A percentile compares a stretch with the other conserved stretches of the same genome.
phyloP scores from a whole-genome alignment of 2,329 filamentous ascomycete species.

The Atkinsonella hypoxylon region DNA sequence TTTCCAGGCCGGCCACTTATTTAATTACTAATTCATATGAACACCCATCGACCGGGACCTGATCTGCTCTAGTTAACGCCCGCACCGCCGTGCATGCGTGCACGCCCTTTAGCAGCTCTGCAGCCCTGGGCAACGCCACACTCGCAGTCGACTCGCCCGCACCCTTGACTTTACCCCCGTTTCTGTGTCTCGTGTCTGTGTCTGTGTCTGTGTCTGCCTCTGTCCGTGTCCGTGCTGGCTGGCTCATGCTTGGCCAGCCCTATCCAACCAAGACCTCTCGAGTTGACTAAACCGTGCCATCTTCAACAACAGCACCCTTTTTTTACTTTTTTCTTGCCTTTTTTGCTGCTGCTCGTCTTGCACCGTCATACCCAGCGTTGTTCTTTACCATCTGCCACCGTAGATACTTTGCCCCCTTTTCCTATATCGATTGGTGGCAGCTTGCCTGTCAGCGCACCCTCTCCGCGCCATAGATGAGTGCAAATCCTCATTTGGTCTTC shows the following conservation, averaged over 20 bases:
- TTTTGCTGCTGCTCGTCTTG: background rate
- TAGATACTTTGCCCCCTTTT: background rate
- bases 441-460: background rate
- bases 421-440: background rate
- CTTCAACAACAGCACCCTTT: constrained; percentile 1
- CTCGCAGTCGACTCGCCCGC: background rate
- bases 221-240: background rate
- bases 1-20: no score
- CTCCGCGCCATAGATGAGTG: background rate
- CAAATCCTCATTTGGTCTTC: background rate
- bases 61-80: background rate
- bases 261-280: constrained; percentile 2
- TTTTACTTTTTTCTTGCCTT: no score
- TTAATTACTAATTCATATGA: no score
- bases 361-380: background rate
- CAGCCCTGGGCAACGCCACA: constrained; percentile 8
- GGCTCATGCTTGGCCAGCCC: background rate
- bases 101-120: background rate
- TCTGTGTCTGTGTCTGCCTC: background rate
- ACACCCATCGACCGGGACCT: background rate
- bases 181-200: background rate
- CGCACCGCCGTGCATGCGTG: background rate
- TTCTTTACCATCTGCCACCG: background rate
- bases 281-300: constrained; percentile 1
- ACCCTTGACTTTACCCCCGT: background rate